Conservation (phyloP, 169 alveolate genomes). For the Eimeria falciformis region DNA sequence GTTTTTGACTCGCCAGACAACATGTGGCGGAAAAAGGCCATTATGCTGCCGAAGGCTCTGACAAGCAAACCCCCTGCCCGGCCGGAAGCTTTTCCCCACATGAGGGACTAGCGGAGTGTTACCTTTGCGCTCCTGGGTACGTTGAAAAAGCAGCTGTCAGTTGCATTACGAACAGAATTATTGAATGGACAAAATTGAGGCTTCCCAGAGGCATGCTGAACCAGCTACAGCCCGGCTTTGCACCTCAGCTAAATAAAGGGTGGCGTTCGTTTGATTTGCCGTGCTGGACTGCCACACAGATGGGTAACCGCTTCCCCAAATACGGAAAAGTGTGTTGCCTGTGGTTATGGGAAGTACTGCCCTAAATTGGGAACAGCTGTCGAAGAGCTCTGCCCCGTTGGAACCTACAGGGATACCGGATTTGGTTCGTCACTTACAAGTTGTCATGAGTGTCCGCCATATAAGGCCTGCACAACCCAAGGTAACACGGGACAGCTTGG, state of each 20-base stretch:
- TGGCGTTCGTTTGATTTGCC: neutral
- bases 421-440: slow-evolving; percentile 53
- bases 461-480: neutral
- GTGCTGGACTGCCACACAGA: slow-evolving; percentile 13
- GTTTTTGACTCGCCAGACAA: slow-evolving; percentile 28
- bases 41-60: slow-evolving; percentile 68
- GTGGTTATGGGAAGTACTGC: slow-evolving; percentile 53
- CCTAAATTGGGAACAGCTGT: slow-evolving; percentile 46
- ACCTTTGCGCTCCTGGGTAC: slow-evolving; percentile 66
- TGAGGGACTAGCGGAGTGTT: slow-evolving; percentile 69
- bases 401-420: slow-evolving; percentile 34
- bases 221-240: no score
- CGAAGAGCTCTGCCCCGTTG: neutral
- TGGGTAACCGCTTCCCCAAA: neutral
- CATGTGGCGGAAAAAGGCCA: slow-evolving; percentile 9
- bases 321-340: neutral
- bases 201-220: no score
- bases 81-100: slow-evolving; percentile 56
- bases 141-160: neutral
- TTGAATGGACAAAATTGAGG: no score
- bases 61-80: slow-evolving; percentile 23
- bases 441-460: slow-evolving; percentile 40
- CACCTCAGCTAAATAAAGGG: no score
- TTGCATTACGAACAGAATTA: no score
- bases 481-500: neutral